Evolutionary conservation across 2,329 filamentous ascomycete genomes (phyloP).

Genomic region (Sporothrix mexicana): DNA sequence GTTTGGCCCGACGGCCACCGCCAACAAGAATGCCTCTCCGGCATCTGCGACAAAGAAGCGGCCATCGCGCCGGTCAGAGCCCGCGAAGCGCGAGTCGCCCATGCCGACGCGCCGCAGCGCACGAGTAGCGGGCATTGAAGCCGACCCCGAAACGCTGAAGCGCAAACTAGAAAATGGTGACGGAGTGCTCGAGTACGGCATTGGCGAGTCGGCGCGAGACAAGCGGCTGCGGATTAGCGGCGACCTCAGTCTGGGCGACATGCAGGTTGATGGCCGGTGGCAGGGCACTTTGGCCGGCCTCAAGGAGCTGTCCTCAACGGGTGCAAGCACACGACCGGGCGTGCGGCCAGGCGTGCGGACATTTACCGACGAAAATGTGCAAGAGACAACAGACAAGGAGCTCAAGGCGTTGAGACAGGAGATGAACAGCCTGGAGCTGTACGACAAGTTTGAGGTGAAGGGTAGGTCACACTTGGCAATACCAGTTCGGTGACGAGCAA

Average conservation of each 20-base stretch:
- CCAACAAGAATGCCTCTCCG: conserved; percentile 53
- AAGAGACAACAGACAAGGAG: conserved; percentile 77
- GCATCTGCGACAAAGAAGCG: conserved; percentile 49
- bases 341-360: conserved; percentile 83
- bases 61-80: conserved; percentile 40
- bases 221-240: conserved; percentile 64
- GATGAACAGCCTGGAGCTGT: conserved; percentile 79
- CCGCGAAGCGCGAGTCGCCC: conserved; percentile 48
- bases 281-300: conserved; percentile 52
- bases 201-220: conserved; percentile 49
- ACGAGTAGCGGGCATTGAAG: conserved; percentile 60
- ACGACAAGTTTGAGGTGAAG: conserved; percentile 82
- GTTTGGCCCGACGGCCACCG: conserved; percentile 41
- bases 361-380: conserved; percentile 82
- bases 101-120: conserved; percentile 64
- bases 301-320: conserved; percentile 58
- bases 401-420: conserved; percentile 74
- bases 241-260: conserved; percentile 74
- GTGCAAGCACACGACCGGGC: conserved; percentile 38
- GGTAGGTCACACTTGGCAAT: conserved; percentile 54
- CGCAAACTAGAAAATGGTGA: conserved; percentile 60
- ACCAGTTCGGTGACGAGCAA: too few relatives aligned
- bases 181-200: conserved; percentile 12
- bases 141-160: conserved; percentile 56
- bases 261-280: conserved; percentile 81